Conservation (phyloP, 345 rosid genomes). For the Mallotus nudiflorus region DNA sequence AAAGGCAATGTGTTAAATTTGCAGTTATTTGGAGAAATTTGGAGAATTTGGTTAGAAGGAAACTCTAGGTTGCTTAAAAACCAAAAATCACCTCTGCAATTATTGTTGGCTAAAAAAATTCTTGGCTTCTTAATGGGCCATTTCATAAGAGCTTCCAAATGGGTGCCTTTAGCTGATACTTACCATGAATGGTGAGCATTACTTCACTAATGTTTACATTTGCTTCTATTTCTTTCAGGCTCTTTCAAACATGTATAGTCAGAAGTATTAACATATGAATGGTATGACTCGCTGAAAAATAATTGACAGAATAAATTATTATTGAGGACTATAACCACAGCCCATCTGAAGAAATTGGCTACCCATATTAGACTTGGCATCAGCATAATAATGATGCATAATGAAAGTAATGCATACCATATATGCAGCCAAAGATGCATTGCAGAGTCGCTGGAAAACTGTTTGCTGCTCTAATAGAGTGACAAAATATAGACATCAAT, state of each 20-base stretch:
- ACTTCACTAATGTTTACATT: background rate
- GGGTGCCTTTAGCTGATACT: background rate
- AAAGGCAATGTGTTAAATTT: background rate
- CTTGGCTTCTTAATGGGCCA: background rate
- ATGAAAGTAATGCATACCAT: conserved; percentile 48
- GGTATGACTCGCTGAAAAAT: background rate
- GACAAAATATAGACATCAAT: conserved; percentile 75
- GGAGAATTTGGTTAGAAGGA: background rate
- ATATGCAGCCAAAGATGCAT: conserved; percentile 94
- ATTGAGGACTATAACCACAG: background rate
- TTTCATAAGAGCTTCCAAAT: background rate
- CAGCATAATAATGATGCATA: background rate
- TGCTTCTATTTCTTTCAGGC: background rate
- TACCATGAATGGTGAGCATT: background rate
- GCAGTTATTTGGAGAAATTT: background rate
- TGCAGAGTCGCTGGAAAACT: conserved; percentile 92
- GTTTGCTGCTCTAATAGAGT: conserved; percentile 82
- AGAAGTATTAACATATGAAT: background rate
- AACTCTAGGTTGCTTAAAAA: background rate
- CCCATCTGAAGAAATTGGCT: background rate
- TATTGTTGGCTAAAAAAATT: background rate
- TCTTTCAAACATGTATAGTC: background rate
- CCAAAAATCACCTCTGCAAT: background rate
- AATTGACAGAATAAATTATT: background rate
- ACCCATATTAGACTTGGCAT: background rate